Evolutionary conservation across 2,329 filamentous ascomycete species (phyloP).

Genomic region (Aspergillus pseudoglaucus): DNA sequence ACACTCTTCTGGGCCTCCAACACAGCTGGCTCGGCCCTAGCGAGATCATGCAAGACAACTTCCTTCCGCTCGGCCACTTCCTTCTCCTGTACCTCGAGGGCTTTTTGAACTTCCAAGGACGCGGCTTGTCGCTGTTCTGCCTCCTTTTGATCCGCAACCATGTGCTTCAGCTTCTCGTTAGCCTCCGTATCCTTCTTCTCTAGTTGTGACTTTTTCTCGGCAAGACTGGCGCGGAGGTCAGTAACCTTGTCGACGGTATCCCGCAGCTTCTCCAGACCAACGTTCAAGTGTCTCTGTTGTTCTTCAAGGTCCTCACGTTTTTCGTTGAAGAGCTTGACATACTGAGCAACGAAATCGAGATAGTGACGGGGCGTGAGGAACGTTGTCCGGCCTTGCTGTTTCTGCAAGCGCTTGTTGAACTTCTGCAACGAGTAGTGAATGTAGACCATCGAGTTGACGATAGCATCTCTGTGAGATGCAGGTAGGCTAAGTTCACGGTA

Average conservation of each 20-base stretch:
- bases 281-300: constrained; percentile 95
- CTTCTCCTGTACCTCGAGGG: constrained; percentile 80
- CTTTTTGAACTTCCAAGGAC: constrained; percentile 80
- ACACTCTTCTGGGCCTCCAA: constrained; percentile 90
- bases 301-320: constrained; percentile 98
- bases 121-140: constrained; percentile 85
- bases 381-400: constrained; percentile 86
- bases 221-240: constrained; percentile 81
- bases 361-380: constrained; percentile 96
- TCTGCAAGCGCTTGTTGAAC: constrained; percentile 81
- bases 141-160: constrained; percentile 93
- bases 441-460: constrained; percentile 98
- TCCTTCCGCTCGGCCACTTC: constrained; percentile 77
- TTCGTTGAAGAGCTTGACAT: constrained; percentile 94
- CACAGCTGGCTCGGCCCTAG: constrained; percentile 86
- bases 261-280: constrained; percentile 91
- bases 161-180: constrained; percentile 93
- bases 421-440: constrained; percentile 90
- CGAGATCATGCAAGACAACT: constrained; percentile 80
- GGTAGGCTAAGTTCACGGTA: constrained; percentile 80
- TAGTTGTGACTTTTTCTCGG: constrained; percentile 87
- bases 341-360: constrained; percentile 95
- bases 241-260: constrained; percentile 97
- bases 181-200: constrained; percentile 92
- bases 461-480: constrained; percentile 80